A percentile compares a stretch with the other conserved stretches of the same genome.
Conservation (phyloP, 768 basidiomycete genomes). For the Lentinus brumalis region DNA sequence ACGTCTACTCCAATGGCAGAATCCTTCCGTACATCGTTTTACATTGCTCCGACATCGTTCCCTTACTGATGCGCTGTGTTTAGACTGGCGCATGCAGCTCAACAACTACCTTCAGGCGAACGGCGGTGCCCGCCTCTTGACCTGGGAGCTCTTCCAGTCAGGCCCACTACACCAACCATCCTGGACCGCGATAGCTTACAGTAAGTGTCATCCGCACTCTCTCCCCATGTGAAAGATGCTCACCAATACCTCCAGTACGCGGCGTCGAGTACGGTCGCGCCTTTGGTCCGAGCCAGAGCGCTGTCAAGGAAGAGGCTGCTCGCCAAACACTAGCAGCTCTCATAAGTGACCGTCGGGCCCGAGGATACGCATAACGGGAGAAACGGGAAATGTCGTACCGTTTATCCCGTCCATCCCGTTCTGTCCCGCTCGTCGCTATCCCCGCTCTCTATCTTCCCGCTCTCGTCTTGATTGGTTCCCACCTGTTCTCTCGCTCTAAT, state of each 20-base stretch:
- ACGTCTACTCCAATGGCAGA: constrained; percentile 11
- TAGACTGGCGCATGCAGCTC: constrained; percentile 35
- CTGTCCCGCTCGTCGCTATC: background rate
- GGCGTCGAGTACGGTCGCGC: constrained; percentile 29
- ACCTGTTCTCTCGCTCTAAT: background rate
- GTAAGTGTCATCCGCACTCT: constrained; percentile 18
- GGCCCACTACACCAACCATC: constrained; percentile 29
- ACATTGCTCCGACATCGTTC: background rate
- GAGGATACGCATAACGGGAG: constrained; percentile 16
- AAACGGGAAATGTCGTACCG: background rate
- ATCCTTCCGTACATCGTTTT: constrained; percentile 20
- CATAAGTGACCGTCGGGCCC: constrained; percentile 17
- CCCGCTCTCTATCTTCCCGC: background rate
- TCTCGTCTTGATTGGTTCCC: background rate
- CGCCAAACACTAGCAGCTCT: constrained; percentile 26
- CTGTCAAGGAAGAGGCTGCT: constrained; percentile 31
- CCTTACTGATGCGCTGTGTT: background rate
- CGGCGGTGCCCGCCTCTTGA: constrained; percentile 24
- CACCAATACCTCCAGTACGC: constrained; percentile 21
- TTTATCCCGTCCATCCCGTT: background rate
- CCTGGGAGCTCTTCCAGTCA: constrained; percentile 26
- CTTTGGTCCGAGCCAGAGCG: constrained; percentile 20
- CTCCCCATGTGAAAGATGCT: background rate
- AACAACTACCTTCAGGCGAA: constrained; percentile 35
- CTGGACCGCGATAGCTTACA: constrained; percentile 32